Percentiles rank a stretch among this genome's conserved stretches.
These are phyloP conservation scores for Eutrema heterophyllum DNA, from an alignment of 345 rosid genomes.

Conservation along the genomic window DNA sequence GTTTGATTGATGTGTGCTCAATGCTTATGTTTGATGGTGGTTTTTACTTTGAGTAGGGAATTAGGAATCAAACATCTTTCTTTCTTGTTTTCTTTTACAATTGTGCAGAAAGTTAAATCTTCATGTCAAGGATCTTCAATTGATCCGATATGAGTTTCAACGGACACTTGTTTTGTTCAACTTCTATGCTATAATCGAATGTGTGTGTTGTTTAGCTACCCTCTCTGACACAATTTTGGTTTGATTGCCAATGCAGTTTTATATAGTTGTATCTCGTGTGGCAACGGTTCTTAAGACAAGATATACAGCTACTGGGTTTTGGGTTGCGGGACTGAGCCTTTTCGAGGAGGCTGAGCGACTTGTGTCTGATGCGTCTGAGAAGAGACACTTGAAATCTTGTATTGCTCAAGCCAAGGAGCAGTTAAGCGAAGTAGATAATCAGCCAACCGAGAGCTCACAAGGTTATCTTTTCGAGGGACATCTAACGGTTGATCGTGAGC, in stretches of 20 bases:
- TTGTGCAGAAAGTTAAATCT: not conserved
- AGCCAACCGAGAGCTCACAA: constrained; percentile 30
- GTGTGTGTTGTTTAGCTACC: not conserved
- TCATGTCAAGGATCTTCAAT: not conserved
- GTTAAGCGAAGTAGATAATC: constrained; percentile 41
- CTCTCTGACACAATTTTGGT: not conserved
- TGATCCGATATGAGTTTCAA: not conserved
- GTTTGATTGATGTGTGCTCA: not conserved
- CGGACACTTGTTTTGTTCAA: not conserved
- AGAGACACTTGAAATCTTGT: constrained; percentile 55
- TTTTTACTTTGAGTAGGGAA: not conserved
- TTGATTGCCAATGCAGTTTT: constrained; percentile 46
- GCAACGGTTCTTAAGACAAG: constrained; percentile 77
- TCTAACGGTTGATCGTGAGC: constrained; percentile 93
- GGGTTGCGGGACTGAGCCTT: constrained; percentile 72
- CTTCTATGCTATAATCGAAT: not conserved
- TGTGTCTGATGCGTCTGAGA: constrained; percentile 55
- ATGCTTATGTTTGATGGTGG: not conserved
- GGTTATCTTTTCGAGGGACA: constrained; percentile 96
- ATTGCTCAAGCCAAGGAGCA: constrained; percentile 71
- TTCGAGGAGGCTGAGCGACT: constrained; percentile 56
- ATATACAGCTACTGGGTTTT: constrained; percentile 81
- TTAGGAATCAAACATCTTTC: not conserved
- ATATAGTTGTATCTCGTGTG: constrained; percentile 68
- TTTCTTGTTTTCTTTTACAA: not conserved